Percentiles rank a stretch among this genome's conserved stretches.
phyloP scores from a whole-genome alignment of 495 filamentous ascomycete species.

The Aspergillus sclerotioniger region DNA sequence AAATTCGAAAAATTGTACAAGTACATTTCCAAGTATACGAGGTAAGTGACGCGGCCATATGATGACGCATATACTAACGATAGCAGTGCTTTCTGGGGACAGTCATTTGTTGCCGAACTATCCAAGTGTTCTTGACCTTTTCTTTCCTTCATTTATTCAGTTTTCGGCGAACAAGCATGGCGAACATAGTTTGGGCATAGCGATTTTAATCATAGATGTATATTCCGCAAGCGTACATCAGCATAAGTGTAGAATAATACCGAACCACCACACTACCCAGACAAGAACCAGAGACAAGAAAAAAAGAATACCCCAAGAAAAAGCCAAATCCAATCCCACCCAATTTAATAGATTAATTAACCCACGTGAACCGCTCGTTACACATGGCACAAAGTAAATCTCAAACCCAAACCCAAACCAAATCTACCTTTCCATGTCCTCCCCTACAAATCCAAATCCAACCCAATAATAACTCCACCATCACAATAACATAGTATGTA shows the following conservation, averaged over 20 bases:
- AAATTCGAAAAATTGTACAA: conserved; percentile 88
- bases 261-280: no score
- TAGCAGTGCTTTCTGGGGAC: conserved; percentile 90
- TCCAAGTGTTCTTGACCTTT: neutral
- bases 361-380: no score
- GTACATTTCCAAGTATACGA: conserved; percentile 95
- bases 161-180: conserved; percentile 1
- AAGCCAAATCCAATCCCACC: no score
- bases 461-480: neutral
- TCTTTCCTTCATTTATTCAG: neutral
- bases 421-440: no score
- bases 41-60: conserved; percentile 39
- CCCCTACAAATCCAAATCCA: neutral
- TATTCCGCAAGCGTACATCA: no score
- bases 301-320: no score
- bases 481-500: no score
- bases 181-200: neutral
- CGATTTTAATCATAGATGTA: neutral
- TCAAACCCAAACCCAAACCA: no score
- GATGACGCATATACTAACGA: conserved; percentile 8
- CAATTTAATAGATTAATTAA: no score
- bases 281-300: no score
- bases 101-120: conserved; percentile 85
- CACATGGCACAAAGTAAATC: no score
- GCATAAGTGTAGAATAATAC: no score